Evolutionary conservation across 208 protist genomes (phyloP).

Genomic region (Eutreptiella sp.): DNA sequence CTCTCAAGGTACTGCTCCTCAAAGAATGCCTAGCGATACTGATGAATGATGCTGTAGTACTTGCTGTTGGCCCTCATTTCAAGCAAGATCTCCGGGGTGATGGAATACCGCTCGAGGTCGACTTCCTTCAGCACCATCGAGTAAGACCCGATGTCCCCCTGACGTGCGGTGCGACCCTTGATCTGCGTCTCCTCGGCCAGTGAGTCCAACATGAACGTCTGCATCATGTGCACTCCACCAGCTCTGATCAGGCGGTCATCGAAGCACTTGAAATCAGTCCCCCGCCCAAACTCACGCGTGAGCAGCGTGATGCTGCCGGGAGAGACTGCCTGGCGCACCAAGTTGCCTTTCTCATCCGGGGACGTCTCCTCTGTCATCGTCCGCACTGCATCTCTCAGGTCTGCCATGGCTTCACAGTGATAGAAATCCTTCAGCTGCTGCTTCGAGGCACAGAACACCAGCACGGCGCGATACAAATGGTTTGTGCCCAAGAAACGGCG

Average conservation of each 20-base stretch:
- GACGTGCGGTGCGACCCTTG: slow-evolving; percentile 30
- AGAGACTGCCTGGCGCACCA: slow-evolving; percentile 12
- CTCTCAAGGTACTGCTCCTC: neutral
- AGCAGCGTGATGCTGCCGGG: slow-evolving; percentile 21
- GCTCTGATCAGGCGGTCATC: slow-evolving; percentile 6
- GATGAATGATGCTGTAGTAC: neutral
- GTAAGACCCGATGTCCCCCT: slow-evolving; percentile 26
- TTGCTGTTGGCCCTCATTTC: neutral
- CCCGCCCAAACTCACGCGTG: slow-evolving; percentile 25
- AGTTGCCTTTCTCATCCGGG: slow-evolving; percentile 21
- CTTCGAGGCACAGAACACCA: slow-evolving; percentile 33
- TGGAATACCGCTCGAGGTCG: neutral
- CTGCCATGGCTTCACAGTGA: slow-evolving; percentile 6
- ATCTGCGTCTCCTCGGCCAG: slow-evolving; percentile 30
- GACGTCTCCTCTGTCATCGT: slow-evolving; percentile 27
- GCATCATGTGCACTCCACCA: slow-evolving; percentile 26
- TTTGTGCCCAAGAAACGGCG: neutral
- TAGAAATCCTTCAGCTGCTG: slow-evolving; percentile 19
- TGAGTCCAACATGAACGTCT: slow-evolving; percentile 27
- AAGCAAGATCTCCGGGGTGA: neutral
- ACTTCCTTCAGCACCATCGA: slow-evolving; percentile 19
- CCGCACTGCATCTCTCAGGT: neutral
- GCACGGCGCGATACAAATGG: slow-evolving; percentile 30
- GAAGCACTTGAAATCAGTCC: slow-evolving; percentile 29
- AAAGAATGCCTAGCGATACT: neutral